Percentiles rank a stretch among this genome's conserved stretches.
Evolutionary conservation across 176 grass and related monocot species (phyloP).

Genomic region (Olyra latifolia): DNA sequence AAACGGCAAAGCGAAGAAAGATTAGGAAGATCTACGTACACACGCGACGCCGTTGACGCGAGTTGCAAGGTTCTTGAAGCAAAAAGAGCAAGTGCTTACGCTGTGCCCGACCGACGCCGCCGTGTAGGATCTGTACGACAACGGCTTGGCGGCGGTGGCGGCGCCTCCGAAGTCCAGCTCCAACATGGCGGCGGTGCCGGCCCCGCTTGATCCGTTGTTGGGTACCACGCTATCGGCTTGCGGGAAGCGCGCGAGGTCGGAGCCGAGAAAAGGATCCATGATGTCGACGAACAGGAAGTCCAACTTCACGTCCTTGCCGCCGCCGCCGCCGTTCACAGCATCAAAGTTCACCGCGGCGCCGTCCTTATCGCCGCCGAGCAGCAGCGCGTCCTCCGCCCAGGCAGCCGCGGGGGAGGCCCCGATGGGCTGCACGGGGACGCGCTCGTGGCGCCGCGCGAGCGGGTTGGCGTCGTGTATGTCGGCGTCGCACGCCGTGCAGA

Average conservation of each 20-base stretch:
- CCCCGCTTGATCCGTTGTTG: not conserved
- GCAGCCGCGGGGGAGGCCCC: not conserved
- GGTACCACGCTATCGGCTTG: conserved; percentile 72
- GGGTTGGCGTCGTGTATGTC: conserved; percentile 68
- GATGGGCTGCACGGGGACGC: conserved; percentile 58
- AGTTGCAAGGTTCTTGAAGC: not conserved
- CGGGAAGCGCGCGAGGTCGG: conserved; percentile 36
- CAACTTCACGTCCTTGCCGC: conserved; percentile 32
- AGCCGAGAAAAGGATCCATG: conserved; percentile 58
- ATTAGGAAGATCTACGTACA: not conserved
- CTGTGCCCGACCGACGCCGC: conserved; percentile 55
- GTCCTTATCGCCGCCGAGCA: conserved; percentile 17
- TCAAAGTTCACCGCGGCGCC: not conserved
- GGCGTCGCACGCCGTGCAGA: conserved; percentile 48
- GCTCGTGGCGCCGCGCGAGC: conserved; percentile 79
- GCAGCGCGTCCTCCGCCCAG: not conserved
- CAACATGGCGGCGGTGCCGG: not conserved
- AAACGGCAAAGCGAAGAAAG: not conserved
- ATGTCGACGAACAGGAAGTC: conserved; percentile 55
- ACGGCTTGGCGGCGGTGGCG: conserved; percentile 26
- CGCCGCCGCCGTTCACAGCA: not conserved
- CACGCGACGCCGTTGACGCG: not conserved
- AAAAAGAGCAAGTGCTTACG: conserved; percentile 30
- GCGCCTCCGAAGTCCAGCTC: conserved; percentile 44
- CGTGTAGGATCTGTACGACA: conserved; percentile 60